Conservation (phyloP, 2,329 filamentous ascomycete species). For the Aspergillus glaucus region DNA sequence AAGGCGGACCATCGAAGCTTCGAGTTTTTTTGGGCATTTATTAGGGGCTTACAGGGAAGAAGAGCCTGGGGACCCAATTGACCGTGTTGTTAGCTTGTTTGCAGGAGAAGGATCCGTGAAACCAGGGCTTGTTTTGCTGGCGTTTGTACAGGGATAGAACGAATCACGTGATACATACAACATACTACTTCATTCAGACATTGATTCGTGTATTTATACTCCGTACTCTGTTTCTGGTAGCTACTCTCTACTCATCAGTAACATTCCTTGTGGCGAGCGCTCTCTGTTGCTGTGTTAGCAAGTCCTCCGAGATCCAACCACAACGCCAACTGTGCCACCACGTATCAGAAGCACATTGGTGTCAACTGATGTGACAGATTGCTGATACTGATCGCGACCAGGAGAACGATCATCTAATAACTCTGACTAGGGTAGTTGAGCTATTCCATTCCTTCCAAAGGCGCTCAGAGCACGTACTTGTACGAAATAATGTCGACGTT, state of each 20-base stretch:
- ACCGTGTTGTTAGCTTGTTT: not conserved
- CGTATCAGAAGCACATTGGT: not conserved
- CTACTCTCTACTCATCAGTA: not conserved
- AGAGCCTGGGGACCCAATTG: not conserved
- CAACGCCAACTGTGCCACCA: not conserved
- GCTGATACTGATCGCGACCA: not conserved
- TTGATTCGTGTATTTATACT: too few species aligned
- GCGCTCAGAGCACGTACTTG: too few species aligned
- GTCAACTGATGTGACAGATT: not conserved
- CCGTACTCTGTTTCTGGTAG: not conserved
- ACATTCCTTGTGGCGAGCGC: too few species aligned
- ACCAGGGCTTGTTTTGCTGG: too few species aligned
- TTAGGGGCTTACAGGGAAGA: not conserved
- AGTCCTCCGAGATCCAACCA: not conserved
- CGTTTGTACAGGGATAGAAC: not conserved
- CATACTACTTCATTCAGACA: not conserved
- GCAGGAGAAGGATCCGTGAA: not conserved
- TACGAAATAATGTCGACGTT: too few species aligned
- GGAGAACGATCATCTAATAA: too few species aligned
- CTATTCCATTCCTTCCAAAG: too few species aligned
- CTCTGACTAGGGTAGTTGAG: too few species aligned
- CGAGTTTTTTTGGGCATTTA: not conserved
- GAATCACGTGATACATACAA: not conserved
- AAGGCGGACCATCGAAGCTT: not conserved
- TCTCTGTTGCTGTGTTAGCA: not conserved